Conservation (phyloP, 2,329 filamentous ascomycete genomes). For the Stemphylium lycopersici region DNA sequence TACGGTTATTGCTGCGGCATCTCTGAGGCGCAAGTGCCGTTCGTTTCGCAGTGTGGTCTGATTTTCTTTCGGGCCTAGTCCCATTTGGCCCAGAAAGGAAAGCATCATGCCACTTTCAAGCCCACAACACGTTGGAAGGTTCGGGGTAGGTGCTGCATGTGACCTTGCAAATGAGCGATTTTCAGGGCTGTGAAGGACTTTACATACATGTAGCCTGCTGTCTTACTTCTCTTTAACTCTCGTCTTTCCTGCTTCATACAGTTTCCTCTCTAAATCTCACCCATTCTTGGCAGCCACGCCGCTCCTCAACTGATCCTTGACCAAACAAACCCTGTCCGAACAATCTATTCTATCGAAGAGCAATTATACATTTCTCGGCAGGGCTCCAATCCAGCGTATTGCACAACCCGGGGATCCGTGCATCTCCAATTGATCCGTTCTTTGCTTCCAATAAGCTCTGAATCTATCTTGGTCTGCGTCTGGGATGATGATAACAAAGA, state of each 20-base stretch:
- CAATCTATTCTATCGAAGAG: neutral
- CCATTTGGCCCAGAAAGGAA: conserved; percentile 24
- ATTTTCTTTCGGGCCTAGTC: conserved; percentile 21
- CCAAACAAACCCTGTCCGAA: neutral
- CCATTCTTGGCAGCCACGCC: neutral
- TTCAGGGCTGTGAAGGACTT: neutral
- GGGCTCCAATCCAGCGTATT: neutral
- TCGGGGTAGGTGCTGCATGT: conserved; percentile 2
- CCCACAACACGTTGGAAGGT: neutral
- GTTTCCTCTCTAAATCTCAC: neutral
- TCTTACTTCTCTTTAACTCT: neutral
- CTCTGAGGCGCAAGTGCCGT: conserved; percentile 16
- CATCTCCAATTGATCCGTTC: neutral
- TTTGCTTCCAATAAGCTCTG: neutral
- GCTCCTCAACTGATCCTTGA: neutral
- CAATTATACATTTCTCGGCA: neutral
- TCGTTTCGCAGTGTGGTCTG: conserved; percentile 27
- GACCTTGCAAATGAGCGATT: conserved; percentile 8
- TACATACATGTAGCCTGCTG: neutral
- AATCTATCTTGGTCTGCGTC: neutral
- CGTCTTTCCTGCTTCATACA: neutral
- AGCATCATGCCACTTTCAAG: conserved; percentile 31
- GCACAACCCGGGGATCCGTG: too few relatives aligned
- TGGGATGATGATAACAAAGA: conserved; percentile 55
- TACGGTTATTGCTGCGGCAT: neutral